Evolutionary conservation across 2,329 filamentous ascomycete genomes (phyloP), one percentile per base, ranked within the genome.

Genomic region (Fusarium sterilihyphosum): DNA sequence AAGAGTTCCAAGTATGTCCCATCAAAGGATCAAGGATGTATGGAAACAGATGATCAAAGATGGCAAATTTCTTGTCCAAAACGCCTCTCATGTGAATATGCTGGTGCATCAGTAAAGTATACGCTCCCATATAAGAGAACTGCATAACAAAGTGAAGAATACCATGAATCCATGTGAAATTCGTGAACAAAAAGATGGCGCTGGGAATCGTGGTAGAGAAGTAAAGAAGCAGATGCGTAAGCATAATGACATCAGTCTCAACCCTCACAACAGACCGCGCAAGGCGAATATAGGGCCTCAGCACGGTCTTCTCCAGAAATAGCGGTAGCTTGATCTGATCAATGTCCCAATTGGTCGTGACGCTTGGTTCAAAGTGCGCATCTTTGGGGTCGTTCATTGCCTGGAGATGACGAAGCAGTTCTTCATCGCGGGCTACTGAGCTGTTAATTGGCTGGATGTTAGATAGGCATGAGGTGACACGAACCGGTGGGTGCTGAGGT

Each of bases 1-100:
- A 96, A 5, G 91, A 92, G 83, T 96, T 94, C 92, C 93, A 95
- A 0, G 93, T 95, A 78, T 96, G 93, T 17, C 93, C 93, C 89
- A 94, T 92, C 65, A 96, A 82, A 1, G 93, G 93, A 75, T 95
- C 92, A 17, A 90, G 85, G 46, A 95, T 81, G 79, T 94, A 96
- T 0, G 93, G 93, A 75, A 95, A 95, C 4, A 87, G 60, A 11
- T 82, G 79, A 78, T 96, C 93, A 67, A 95, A 81, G 37, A 87
- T 78, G 40, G 83, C 82, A 61, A 87, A 89, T 13, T 83, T 80
- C 76, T 88, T 89, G 31, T 85, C 82, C 41, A 95, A 83, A 7
- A 95, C 86, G 22, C 93, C 93, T 52, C 91, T 88, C 85, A 91
- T 91, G 80, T 96, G 93, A 76, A 96, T 95, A 80, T 96, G 93